Evolutionary conservation across 2,329 filamentous ascomycete genomes (phyloP).

Genomic region (Aureobasidium lini): DNA sequence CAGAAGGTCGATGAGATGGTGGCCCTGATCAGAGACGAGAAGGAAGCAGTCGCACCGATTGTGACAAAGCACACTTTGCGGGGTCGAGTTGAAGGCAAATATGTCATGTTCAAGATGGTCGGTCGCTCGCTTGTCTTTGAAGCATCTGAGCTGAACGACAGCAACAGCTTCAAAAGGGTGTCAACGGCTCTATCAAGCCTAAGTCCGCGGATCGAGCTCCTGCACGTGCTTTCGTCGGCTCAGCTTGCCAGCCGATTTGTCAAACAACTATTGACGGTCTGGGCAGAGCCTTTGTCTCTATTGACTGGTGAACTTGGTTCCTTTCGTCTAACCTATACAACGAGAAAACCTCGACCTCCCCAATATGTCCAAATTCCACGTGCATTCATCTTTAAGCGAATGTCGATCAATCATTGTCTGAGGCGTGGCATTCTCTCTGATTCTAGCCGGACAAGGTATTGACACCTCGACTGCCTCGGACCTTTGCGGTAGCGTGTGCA

Average conservation of each 20-base stretch:
- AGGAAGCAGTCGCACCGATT: conserved; percentile 84
- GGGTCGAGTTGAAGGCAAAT: background rate
- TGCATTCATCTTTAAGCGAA: background rate
- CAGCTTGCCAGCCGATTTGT: background rate
- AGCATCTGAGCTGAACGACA: background rate
- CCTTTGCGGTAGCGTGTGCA: background rate
- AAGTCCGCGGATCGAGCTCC: background rate
- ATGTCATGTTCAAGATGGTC: background rate
- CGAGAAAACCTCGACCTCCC: conserved; percentile 6
- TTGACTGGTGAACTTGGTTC: background rate
- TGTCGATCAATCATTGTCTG: conserved; percentile 11
- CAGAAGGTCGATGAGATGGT: conserved; percentile 59
- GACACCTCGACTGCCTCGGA: background rate
- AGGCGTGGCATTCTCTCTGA: background rate
- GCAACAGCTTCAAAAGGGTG: background rate
- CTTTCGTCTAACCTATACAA: conserved; percentile 2
- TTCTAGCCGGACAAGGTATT: background rate
- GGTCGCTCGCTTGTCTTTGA: background rate
- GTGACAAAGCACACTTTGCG: conserved; percentile 69
- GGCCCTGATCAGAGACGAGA: conserved; percentile 61
- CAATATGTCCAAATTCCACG: background rate
- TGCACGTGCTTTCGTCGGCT: background rate
- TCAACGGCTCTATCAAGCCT: background rate
- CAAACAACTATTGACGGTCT: conserved; percentile 8
- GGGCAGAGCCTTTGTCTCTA: background rate